Percentiles rank a stretch among this genome's conserved stretches.
phyloP scores from a whole-genome alignment of 2,329 filamentous ascomycete species.

The Venturia nashicola region DNA sequence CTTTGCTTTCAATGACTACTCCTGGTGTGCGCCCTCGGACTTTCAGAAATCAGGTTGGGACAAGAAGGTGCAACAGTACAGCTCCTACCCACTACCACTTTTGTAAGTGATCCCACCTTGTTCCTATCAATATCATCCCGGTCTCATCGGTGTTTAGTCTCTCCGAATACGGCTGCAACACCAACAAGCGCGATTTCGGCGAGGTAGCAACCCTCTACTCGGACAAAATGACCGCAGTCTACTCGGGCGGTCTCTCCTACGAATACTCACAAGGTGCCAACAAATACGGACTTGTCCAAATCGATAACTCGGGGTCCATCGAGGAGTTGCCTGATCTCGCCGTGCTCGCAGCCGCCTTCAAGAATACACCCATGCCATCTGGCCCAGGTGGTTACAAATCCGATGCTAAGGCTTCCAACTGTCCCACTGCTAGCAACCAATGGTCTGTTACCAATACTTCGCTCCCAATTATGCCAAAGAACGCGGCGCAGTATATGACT shows the following conservation, averaged over 20 bases:
- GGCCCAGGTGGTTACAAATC: slow-evolving; percentile 49
- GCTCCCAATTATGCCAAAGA: slow-evolving; percentile 45
- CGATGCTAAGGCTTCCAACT: slow-evolving; percentile 38
- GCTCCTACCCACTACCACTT: slow-evolving; percentile 73
- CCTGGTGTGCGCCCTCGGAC: slow-evolving; percentile 63
- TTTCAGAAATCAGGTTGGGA: slow-evolving; percentile 68
- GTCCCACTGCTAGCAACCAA: slow-evolving; percentile 39
- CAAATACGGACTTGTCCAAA: slow-evolving; percentile 66
- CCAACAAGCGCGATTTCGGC: slow-evolving; percentile 67
- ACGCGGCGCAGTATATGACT: slow-evolving; percentile 43
- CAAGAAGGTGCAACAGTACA: slow-evolving; percentile 78
- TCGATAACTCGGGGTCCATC: slow-evolving; percentile 38
- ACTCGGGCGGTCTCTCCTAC: slow-evolving; percentile 92
- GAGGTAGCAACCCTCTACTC: slow-evolving; percentile 73
- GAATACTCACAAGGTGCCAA: slow-evolving; percentile 77
- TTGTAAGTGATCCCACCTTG: slow-evolving; percentile 37
- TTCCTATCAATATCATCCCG: not conserved
- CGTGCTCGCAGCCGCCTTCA: slow-evolving; percentile 38
- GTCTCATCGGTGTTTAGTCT: slow-evolving; percentile 37
- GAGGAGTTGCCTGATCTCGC: slow-evolving; percentile 51
- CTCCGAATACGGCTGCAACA: slow-evolving; percentile 86
- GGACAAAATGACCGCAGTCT: slow-evolving; percentile 74
- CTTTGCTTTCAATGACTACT: slow-evolving; percentile 84
- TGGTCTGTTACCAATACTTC: slow-evolving; percentile 41
- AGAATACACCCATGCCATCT: slow-evolving; percentile 36